phyloP scores from a whole-genome alignment of 2,329 filamentous ascomycete species.

The Ophidiomyces ophidiicola region DNA sequence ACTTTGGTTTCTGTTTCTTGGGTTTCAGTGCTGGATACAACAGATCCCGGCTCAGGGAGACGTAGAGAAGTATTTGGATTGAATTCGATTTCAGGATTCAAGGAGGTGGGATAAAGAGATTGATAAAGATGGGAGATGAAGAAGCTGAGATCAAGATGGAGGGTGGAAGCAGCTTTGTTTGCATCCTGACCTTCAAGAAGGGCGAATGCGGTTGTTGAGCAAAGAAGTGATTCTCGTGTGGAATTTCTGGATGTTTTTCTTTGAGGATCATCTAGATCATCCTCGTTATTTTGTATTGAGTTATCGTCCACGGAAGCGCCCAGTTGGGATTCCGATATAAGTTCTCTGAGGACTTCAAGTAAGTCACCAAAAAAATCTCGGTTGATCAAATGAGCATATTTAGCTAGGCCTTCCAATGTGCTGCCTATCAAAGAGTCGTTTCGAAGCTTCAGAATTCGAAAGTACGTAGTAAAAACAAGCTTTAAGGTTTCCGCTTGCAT shows the following conservation, averaged over 20 bases:
- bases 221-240: slow-evolving; percentile 78
- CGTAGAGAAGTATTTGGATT: slow-evolving; percentile 58
- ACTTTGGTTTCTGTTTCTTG: slow-evolving; percentile 48
- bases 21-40: slow-evolving; percentile 29
- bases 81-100: slow-evolving; percentile 78
- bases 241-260: slow-evolving; percentile 52
- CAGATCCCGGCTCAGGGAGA: slow-evolving; percentile 52
- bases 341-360: slow-evolving; percentile 83
- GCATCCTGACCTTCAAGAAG: slow-evolving; percentile 88
- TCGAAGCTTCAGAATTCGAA: slow-evolving; percentile 78
- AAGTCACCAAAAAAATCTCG: slow-evolving; percentile 97
- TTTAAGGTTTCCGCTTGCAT: slow-evolving; percentile 95
- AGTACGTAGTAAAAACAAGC: slow-evolving; percentile 89
- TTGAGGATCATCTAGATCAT: slow-evolving; percentile 40
- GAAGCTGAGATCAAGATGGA: slow-evolving; percentile 86
- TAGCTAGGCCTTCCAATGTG: slow-evolving; percentile 83
- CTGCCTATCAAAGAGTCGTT: slow-evolving; percentile 85
- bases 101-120: slow-evolving; percentile 62
- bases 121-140: slow-evolving; percentile 92
- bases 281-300: slow-evolving; percentile 33
- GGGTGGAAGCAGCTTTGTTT: slow-evolving; percentile 63
- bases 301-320: slow-evolving; percentile 38
- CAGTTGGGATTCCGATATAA: slow-evolving; percentile 54
- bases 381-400: slow-evolving; percentile 94
- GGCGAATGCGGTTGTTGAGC: slow-evolving; percentile 93